Conservation (phyloP, 768 basidiomycete genomes). For the Trametes gibbosa region DNA sequence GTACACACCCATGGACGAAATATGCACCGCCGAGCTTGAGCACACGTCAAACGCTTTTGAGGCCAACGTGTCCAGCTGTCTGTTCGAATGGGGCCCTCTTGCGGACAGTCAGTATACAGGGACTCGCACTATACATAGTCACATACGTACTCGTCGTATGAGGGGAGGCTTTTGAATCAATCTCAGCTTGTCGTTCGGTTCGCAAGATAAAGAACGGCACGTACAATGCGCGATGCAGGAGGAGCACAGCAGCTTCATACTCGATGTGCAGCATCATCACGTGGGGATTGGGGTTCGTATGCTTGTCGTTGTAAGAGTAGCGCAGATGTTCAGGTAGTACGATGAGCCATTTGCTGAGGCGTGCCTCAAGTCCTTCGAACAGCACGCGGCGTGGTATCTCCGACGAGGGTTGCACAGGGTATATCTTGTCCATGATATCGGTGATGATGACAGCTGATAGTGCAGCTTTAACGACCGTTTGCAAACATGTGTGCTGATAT, state of each 20-base stretch:
- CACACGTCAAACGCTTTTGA: slow-evolving; percentile 73
- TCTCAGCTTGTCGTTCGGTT: no score
- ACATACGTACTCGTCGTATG: slow-evolving; percentile 60
- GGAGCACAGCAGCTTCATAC: slow-evolving; percentile 73
- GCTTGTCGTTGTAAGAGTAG: slow-evolving; percentile 55
- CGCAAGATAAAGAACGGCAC: slow-evolving; percentile 29
- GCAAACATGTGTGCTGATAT: neutral
- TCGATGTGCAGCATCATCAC: slow-evolving; percentile 68
- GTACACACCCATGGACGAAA: slow-evolving; percentile 58
- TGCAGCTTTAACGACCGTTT: neutral
- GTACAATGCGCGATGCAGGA: slow-evolving; percentile 79
- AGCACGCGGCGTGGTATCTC: slow-evolving; percentile 46
- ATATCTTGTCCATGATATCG: slow-evolving; percentile 62
- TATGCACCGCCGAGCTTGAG: slow-evolving; percentile 68
- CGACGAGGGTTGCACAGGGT: slow-evolving; percentile 59
- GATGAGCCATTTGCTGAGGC: slow-evolving; percentile 73
- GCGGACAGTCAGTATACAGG: neutral
- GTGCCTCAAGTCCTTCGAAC: slow-evolving; percentile 56
- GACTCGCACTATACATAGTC: no score
- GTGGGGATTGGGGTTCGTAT: slow-evolving; percentile 57
- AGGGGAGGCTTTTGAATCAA: slow-evolving; percentile 54
- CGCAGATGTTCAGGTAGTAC: slow-evolving; percentile 62
- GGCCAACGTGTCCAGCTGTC: slow-evolving; percentile 40
- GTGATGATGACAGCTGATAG: slow-evolving; percentile 62
- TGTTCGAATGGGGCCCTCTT: neutral